These are phyloP conservation scores for Moniliella sp. DNA, from an alignment of 1,284 basidiomycete genomes.

Conservation along the genomic window DNA sequence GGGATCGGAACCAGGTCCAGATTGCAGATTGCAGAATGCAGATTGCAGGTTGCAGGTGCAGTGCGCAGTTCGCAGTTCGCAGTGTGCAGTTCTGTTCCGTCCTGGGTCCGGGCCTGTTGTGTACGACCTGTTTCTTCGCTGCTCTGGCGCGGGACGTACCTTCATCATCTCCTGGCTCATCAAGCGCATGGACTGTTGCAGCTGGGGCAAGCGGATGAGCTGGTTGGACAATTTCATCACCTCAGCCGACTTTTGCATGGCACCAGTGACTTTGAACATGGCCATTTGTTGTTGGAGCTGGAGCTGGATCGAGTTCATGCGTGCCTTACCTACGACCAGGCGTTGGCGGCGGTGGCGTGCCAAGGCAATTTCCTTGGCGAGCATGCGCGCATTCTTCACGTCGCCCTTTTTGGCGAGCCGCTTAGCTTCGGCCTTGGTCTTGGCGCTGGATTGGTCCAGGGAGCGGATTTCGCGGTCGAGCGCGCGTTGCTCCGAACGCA, in stretches of 20 bases:
- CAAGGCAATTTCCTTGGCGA: slow-evolving; percentile 80
- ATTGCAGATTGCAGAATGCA: neutral
- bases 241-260: slow-evolving; percentile 86
- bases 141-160: slow-evolving; percentile 19
- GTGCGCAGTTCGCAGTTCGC: too few species aligned
- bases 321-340: slow-evolving; percentile 72
- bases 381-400: slow-evolving; percentile 67
- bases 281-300: slow-evolving; percentile 83
- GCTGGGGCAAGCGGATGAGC: slow-evolving; percentile 72
- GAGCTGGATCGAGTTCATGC: slow-evolving; percentile 68
- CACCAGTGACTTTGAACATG: slow-evolving; percentile 87
- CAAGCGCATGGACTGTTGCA: slow-evolving; percentile 75
- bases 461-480: slow-evolving; percentile 36
- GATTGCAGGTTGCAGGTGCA: neutral
- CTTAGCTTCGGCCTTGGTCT: slow-evolving; percentile 64
- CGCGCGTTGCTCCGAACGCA: slow-evolving; percentile 22
- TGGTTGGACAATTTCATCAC: slow-evolving; percentile 95
- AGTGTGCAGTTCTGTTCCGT: too few species aligned
- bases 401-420: slow-evolving; percentile 76
- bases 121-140: too few species aligned
- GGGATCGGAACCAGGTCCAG: neutral
- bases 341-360: slow-evolving; percentile 84
- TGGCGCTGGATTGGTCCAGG: slow-evolving; percentile 61
- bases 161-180: slow-evolving; percentile 99
- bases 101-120: too few species aligned